Evolutionary conservation across 1,284 basidiomycete genomes (phyloP).

Genomic region (Agroathelia rolfsii): DNA sequence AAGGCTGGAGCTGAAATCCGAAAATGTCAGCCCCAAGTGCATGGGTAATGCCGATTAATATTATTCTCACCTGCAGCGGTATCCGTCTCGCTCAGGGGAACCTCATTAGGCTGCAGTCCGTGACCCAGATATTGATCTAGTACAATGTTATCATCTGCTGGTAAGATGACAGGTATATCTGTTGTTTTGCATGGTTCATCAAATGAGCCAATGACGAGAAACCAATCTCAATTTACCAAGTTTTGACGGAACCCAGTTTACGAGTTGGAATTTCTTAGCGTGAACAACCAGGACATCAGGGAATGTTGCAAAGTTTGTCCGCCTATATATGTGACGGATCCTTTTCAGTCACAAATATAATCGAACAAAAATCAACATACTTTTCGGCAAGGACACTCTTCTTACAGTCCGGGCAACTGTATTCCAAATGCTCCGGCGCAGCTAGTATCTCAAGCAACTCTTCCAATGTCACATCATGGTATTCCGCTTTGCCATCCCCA

Average conservation of each 20-base stretch:
- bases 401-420: no score
- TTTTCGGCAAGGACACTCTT: conserved; percentile 49
- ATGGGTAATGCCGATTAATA: conserved; percentile 6
- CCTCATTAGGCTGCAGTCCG: conserved; percentile 71
- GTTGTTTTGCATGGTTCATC: conserved; percentile 5
- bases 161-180: conserved; percentile 85
- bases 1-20: conserved; percentile 25
- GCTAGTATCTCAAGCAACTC: conserved; percentile 64
- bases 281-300: conserved; percentile 86
- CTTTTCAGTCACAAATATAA: not conserved
- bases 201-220: no score
- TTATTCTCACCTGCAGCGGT: conserved; percentile 10
- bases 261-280: conserved; percentile 90
- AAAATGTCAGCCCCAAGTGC: no score
- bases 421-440: conserved; percentile 56
- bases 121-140: conserved; percentile 66
- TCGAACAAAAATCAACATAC: conserved; percentile 21
- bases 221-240: conserved; percentile 71
- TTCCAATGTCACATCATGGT: conserved; percentile 59
- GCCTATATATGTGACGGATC: conserved; percentile 31
- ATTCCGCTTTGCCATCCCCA: conserved; percentile 54
- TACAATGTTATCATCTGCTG: conserved; percentile 45
- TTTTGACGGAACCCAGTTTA: conserved; percentile 96
- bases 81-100: conserved; percentile 53
- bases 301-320: conserved; percentile 74